phyloP scores from a whole-genome alignment of 116 monocot genomes.

The Posidonia oceanica region DNA sequence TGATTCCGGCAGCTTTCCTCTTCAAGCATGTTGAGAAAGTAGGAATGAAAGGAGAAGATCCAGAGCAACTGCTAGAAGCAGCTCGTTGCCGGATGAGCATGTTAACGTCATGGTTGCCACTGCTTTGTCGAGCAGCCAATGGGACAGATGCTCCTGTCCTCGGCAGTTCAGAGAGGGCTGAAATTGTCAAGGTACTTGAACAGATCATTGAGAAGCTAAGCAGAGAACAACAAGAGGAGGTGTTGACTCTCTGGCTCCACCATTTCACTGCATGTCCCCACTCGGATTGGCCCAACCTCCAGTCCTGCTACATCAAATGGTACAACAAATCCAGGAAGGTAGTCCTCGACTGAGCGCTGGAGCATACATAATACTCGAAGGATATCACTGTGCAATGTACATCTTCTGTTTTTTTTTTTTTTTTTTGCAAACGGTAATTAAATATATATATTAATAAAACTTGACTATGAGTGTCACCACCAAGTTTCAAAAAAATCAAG shows the following conservation, averaged over 20 bases:
- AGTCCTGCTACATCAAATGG: conserved; percentile 56
- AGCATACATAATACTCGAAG: neutral
- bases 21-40: no score
- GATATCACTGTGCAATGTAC: neutral
- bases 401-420: neutral
- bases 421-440: no score
- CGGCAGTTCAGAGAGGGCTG: conserved; percentile 31
- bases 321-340: conserved; percentile 40
- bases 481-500: no score
- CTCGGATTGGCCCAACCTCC: conserved; percentile 84
- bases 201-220: conserved; percentile 39
- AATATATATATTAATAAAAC: no score
- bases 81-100: no score
- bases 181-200: conserved; percentile 42
- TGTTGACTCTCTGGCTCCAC: conserved; percentile 62
- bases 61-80: no score
- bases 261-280: conserved; percentile 46
- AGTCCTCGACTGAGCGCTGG: neutral
- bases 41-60: no score
- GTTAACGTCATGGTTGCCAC: conserved; percentile 50
- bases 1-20: no score
- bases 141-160: conserved; percentile 41
- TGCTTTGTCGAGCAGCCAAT: conserved; percentile 52
- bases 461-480: no score
- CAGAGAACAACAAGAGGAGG: conserved; percentile 58